Percentiles rank a stretch among this genome's conserved stretches.
Conservation (phyloP, 805 yeast species). For the Starmerella ratchasimensis region DNA sequence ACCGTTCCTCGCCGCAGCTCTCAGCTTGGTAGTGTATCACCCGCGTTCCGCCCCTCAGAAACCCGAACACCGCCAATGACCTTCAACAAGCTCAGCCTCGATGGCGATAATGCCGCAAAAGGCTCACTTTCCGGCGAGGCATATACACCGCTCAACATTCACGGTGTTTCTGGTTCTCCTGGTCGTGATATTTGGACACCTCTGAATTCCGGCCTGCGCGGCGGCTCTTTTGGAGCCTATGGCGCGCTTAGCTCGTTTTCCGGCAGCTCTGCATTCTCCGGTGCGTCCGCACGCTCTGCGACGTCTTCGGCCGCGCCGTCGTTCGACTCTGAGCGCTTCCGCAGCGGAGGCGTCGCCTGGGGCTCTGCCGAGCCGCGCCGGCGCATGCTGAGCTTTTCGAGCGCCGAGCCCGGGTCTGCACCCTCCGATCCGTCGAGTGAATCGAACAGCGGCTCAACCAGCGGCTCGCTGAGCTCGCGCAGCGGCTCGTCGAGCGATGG, state of each 20-base stretch:
- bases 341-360: conserved; percentile 22
- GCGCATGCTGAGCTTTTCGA: conserved; percentile 10
- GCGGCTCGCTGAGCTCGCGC: background rate
- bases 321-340: conserved; percentile 18
- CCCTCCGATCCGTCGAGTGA: conserved; percentile 2
- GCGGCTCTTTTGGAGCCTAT: conserved; percentile 13
- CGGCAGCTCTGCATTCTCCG: background rate
- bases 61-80: background rate
- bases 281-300: conserved; percentile 3
- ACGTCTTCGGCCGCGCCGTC: conserved; percentile 10
- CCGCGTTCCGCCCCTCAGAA: background rate
- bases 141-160: conserved; percentile 3
- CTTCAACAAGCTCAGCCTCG: background rate
- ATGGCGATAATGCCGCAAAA: background rate
- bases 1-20: background rate
- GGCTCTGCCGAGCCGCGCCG: conserved; percentile 18
- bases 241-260: conserved; percentile 5
- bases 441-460: background rate
- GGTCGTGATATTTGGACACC: background rate
- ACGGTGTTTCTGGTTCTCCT: background rate
- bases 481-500: background rate
- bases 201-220: conserved; percentile 1
- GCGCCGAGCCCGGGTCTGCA: conserved; percentile 8
- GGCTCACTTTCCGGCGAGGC: background rate
- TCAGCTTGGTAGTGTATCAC: background rate